Evolutionary conservation across 1,284 basidiomycete species (phyloP), one percentile per base, ranked within the genome.

Genomic region (Apiotrichum gamsii): DNA sequence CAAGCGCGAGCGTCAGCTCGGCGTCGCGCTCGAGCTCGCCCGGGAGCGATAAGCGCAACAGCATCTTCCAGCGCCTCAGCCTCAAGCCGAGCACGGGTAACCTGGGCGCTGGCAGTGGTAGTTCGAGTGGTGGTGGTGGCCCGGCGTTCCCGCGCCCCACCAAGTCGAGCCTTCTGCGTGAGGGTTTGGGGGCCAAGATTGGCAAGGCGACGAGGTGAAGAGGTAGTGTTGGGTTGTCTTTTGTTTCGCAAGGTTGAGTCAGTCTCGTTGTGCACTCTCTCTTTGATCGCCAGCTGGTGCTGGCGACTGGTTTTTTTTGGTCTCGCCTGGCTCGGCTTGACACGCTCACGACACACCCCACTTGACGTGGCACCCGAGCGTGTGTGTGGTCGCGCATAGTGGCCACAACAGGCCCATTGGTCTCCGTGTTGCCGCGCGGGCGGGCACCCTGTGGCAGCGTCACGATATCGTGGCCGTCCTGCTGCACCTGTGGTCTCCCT

Each of bases 121-220:
- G n/a, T n/a, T n/a, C n/a, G n/a, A n/a, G n/a, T n/a, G n/a, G n/a
- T n/a, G n/a, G n/a, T n/a, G n/a, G n/a, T n/a, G n/a, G n/a, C n/a
- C n/a, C n/a, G n/a, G n/a, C n/a, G n/a, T n/a, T n/a, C n/a, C 58
- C 60, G 3, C 51, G 43, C 44, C 51, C 61, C 5, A 59, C 57
- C 8, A 54, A 56, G 25, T 49, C 59, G 40, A 60, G 59, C 37
- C 20, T 62, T 16, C 45, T 61, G 13, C 51, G 61, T 14, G 59
- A 57, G 28, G 48, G 47, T 2, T 47, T 60, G 5, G 60, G 56
- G 15, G 31, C 40, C 40, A 24, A 39, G 24, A 39, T 39, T 11
- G 23, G 31, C 40, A 33, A 42, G 31, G 3, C 31, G 30, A 11
- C 11, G 8, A 28, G 25, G 25, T 28, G 25, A 28, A n/a, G n/a